Evolutionary conservation across 2,329 filamentous ascomycete genomes (phyloP).

Genomic region (Ophiostoma sp.): DNA sequence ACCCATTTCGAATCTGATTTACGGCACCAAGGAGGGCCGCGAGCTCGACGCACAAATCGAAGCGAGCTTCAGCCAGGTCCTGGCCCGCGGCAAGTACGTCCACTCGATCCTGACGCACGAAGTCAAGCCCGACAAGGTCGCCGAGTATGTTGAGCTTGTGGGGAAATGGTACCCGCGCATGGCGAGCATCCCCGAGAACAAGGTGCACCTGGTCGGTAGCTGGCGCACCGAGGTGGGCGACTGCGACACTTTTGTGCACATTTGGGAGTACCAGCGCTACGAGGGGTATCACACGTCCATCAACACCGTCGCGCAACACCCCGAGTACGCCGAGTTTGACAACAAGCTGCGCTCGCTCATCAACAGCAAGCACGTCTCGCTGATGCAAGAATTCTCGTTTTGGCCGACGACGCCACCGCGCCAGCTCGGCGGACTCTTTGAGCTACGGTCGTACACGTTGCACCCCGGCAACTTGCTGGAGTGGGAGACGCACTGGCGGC

Average conservation of each 20-base stretch:
- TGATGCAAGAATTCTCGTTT: slow-evolving; percentile 99
- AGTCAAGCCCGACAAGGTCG: slow-evolving; percentile 91
- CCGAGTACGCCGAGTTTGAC: slow-evolving; percentile 82
- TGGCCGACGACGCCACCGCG: slow-evolving; percentile 95
- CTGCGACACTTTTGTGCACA: slow-evolving; percentile 97
- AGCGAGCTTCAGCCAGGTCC: slow-evolving; percentile 89
- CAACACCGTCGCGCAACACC: slow-evolving; percentile 77
- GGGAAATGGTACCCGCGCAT: slow-evolving; percentile 91
- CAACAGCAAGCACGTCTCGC: slow-evolving; percentile 76
- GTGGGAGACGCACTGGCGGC: slow-evolving; percentile 98
- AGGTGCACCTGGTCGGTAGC: slow-evolving; percentile 93
- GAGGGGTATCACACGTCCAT: slow-evolving; percentile 92
- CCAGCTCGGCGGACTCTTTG: slow-evolving; percentile 87
- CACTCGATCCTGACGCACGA: slow-evolving; percentile 97
- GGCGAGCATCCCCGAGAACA: slow-evolving; percentile 81
- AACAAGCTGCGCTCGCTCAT: slow-evolving; percentile 83
- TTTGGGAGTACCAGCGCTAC: slow-evolving; percentile 99
- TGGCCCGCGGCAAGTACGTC: slow-evolving; percentile 96
- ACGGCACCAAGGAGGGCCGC: slow-evolving; percentile 92
- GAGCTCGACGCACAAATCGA: slow-evolving; percentile 95
- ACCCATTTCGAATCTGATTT: slow-evolving; percentile 83
- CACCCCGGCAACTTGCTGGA: slow-evolving; percentile 94
- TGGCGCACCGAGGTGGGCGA: slow-evolving; percentile 98
- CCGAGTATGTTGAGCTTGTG: slow-evolving; percentile 89
- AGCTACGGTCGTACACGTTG: slow-evolving; percentile 93